A percentile compares a stretch with the other conserved stretches of the same genome.
These are phyloP conservation scores for Centella asiatica DNA, from an alignment of 129 eudicot species.

Conservation along the genomic window DNA sequence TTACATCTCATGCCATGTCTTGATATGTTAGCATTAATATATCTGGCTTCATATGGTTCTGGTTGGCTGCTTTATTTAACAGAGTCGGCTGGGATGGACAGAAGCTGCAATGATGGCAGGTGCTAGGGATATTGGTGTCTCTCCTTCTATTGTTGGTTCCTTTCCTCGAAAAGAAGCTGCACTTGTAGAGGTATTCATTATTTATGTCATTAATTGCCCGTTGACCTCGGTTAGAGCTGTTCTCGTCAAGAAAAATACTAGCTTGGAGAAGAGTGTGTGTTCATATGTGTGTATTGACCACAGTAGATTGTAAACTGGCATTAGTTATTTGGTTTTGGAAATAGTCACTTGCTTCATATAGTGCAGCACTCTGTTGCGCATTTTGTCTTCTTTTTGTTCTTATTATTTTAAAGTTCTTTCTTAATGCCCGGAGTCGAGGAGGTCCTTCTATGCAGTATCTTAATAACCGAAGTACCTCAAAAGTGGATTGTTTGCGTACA, in stretches of 20 bases:
- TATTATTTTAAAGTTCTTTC: too few species aligned
- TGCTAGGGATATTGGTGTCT: slow-evolving; percentile 76
- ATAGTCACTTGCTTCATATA: not conserved
- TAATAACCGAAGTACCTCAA: too few species aligned
- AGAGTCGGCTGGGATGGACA: slow-evolving; percentile 81
- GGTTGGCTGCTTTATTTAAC: slow-evolving; percentile 1
- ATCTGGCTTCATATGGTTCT: not conserved
- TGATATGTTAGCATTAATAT: not conserved
- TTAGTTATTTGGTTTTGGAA: not conserved
- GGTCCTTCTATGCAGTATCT: not conserved
- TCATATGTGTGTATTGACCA: not conserved
- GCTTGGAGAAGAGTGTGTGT: too few species aligned
- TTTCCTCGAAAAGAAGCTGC: slow-evolving; percentile 89
- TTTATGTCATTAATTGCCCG: not conserved
- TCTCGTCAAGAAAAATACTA: not conserved
- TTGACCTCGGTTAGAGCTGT: not conserved
- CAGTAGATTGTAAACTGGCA: not conserved
- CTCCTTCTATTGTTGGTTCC: slow-evolving; percentile 92
- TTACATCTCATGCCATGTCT: too few species aligned
- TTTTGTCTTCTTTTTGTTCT: not conserved
- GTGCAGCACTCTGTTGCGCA: not conserved
- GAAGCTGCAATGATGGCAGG: slow-evolving; percentile 96
- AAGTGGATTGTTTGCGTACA: not conserved
- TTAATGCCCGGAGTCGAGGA: too few species aligned
- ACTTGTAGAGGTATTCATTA: slow-evolving; percentile 60